Evolutionary conservation across 768 basidiomycete species (phyloP).

Genomic region (Pisolithus albus): DNA sequence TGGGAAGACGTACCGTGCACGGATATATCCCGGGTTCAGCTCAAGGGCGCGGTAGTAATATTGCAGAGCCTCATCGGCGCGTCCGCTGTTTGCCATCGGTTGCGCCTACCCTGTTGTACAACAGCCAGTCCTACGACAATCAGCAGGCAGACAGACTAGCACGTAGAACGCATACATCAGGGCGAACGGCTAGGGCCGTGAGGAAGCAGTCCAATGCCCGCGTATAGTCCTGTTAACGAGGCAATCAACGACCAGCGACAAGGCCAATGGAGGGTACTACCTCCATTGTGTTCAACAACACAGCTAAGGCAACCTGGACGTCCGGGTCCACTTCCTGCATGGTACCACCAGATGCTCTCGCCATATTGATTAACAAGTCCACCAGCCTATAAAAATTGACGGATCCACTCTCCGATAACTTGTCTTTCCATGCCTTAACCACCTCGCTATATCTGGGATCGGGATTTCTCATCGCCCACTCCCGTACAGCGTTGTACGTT

Average conservation of each 20-base stretch:
- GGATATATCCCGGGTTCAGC: slow-evolving; percentile 83
- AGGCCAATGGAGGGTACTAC: slow-evolving; percentile 31
- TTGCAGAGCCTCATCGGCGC: slow-evolving; percentile 70
- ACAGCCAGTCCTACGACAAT: slow-evolving; percentile 67
- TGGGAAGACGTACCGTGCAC: slow-evolving; percentile 55
- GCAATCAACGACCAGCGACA: background rate
- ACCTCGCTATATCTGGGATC: slow-evolving; percentile 37
- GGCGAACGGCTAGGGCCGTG: slow-evolving; percentile 79
- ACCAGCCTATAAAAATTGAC: slow-evolving; percentile 48
- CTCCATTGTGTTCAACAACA: slow-evolving; percentile 88
- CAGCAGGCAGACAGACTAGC: background rate
- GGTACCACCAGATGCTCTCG: slow-evolving; percentile 26
- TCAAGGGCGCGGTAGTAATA: slow-evolving; percentile 85
- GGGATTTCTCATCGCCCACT: slow-evolving; percentile 72
- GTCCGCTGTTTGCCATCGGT: slow-evolving; percentile 89
- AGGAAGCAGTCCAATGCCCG: slow-evolving; percentile 94
- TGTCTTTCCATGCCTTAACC: slow-evolving; percentile 19
- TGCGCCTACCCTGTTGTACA: slow-evolving; percentile 92
- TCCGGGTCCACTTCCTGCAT: slow-evolving; percentile 73
- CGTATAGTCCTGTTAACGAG: slow-evolving; percentile 60
- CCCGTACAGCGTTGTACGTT: slow-evolving; percentile 71
- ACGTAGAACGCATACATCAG: slow-evolving; percentile 52
- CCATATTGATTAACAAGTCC: slow-evolving; percentile 77
- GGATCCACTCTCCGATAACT: slow-evolving; percentile 12
- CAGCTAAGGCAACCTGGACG: slow-evolving; percentile 90